Conservation (phyloP, 1,139 yeast genomes). For the Blastobotrys serpentis region DNA sequence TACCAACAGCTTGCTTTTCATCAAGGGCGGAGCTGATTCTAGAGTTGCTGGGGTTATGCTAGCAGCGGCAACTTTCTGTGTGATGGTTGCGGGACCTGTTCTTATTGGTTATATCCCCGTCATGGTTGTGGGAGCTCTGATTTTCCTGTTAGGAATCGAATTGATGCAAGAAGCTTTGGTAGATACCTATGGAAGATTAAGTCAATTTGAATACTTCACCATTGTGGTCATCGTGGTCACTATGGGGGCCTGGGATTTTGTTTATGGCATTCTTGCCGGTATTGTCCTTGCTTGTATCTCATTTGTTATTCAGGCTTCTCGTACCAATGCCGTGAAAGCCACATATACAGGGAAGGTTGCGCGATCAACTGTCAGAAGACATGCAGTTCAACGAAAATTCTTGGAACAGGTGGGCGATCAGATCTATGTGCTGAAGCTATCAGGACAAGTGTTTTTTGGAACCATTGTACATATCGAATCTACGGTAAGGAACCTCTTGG, state of each 20-base stretch:
- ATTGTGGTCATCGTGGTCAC: conserved; percentile 80
- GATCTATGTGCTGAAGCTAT: conserved; percentile 79
- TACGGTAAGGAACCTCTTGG: conserved; percentile 65
- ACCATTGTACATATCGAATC: conserved; percentile 89
- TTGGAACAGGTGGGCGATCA: conserved; percentile 85
- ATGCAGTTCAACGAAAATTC: conserved; percentile 85
- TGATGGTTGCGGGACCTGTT: conserved; percentile 86
- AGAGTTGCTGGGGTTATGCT: conserved; percentile 83
- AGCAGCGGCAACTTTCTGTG: conserved; percentile 73
- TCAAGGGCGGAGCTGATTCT: conserved; percentile 91
- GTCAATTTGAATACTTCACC: conserved; percentile 76
- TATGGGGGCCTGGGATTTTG: conserved; percentile 97
- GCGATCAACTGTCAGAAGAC: conserved; percentile 88
- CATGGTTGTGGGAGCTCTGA: conserved; percentile 90
- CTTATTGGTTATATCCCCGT: conserved; percentile 94
- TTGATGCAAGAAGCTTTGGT: conserved; percentile 78
- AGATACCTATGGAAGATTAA: conserved; percentile 79
- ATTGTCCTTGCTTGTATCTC: conserved; percentile 87
- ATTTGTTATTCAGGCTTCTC: conserved; percentile 87
- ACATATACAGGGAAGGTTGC: conserved; percentile 87
- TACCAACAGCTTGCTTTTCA: conserved; percentile 87
- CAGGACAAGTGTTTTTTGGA: conserved; percentile 90
- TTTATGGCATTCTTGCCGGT: conserved; percentile 87
- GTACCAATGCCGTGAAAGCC: conserved; percentile 77
- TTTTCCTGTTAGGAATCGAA: conserved; percentile 87